Conservation (phyloP, 1,284 basidiomycete genomes). For the Boletus smithii region DNA sequence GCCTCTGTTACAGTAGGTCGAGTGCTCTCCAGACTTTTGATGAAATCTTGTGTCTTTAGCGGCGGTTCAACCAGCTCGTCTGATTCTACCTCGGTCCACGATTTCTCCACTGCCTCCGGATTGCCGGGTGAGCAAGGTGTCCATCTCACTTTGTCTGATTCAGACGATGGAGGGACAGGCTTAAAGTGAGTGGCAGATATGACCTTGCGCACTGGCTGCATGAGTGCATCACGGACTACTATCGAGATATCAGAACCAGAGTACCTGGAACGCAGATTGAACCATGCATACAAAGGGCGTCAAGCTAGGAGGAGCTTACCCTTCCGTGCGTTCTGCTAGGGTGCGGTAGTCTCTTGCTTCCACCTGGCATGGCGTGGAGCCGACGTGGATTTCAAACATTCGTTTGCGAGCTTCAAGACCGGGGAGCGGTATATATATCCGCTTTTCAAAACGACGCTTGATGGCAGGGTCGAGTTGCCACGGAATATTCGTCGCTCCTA, state of each 20-base stretch:
- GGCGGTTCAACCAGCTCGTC: slow-evolving; percentile 88
- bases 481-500: slow-evolving; percentile 98
- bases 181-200: slow-evolving; percentile 96
- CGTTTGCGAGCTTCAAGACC: slow-evolving; percentile 88
- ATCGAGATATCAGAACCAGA: slow-evolving; percentile 96
- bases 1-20: slow-evolving; percentile 87
- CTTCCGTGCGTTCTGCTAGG: slow-evolving; percentile 86
- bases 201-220: slow-evolving; percentile 98
- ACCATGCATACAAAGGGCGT: neutral
- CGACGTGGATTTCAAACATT: slow-evolving; percentile 98
- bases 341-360: slow-evolving; percentile 75
- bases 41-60: slow-evolving; percentile 77
- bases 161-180: slow-evolving; percentile 38
- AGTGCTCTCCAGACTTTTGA: slow-evolving; percentile 79
- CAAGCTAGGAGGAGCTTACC: slow-evolving; percentile 41
- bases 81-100: slow-evolving; percentile 91
- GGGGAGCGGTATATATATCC: slow-evolving; percentile 97
- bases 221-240: slow-evolving; percentile 93
- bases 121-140: slow-evolving; percentile 97
- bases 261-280: slow-evolving; percentile 48
- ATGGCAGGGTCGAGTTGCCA: slow-evolving; percentile 98
- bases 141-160: slow-evolving; percentile 51
- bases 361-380: slow-evolving; percentile 87
- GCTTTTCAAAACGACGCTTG: slow-evolving; percentile 97
- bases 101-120: slow-evolving; percentile 80